phyloP scores from a whole-genome alignment of 495 filamentous ascomycete species.

The Mycothermus thermophilus region DNA sequence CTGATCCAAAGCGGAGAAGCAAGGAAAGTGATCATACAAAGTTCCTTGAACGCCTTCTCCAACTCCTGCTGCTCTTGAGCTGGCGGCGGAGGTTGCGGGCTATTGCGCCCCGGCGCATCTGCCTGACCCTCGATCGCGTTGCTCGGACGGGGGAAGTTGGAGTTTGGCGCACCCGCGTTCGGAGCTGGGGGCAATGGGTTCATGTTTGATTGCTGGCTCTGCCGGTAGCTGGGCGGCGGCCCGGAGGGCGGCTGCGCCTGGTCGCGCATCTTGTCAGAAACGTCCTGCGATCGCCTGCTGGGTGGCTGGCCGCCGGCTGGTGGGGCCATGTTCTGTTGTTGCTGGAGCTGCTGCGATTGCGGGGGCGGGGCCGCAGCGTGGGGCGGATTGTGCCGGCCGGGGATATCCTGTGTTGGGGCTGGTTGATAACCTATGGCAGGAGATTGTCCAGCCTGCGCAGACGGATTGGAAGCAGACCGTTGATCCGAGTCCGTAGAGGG shows the following conservation, averaged over 20 bases:
- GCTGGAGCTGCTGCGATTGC: constrained; percentile 21
- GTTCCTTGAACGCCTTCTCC: constrained; percentile 46
- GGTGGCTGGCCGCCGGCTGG: constrained; percentile 31
- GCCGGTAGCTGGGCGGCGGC: constrained; percentile 34
- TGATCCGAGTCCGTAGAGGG: constrained; percentile 33
- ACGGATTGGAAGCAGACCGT: constrained; percentile 24
- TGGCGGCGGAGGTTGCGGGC: constrained; percentile 39
- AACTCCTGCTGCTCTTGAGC: constrained; percentile 18
- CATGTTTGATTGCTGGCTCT: constrained; percentile 32
- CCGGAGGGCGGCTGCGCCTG: constrained; percentile 31
- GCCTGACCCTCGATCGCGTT: constrained; percentile 24
- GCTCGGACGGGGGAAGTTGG: constrained; percentile 29
- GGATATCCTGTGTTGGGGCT: constrained; percentile 24
- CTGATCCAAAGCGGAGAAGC: neutral
- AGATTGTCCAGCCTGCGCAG: constrained; percentile 21
- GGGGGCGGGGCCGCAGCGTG: constrained; percentile 1
- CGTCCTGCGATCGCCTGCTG: constrained; percentile 32
- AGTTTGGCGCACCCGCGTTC: constrained; percentile 17
- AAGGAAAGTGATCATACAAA: constrained; percentile 39
- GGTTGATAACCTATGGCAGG: constrained; percentile 22
- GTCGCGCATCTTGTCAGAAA: constrained; percentile 25
- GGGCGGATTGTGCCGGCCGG: constrained; percentile 16
- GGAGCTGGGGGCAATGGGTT: constrained; percentile 30
- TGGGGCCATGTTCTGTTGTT: constrained; percentile 37
- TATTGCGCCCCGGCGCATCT: constrained; percentile 42